phyloP scores from a whole-genome alignment of 2,329 filamentous ascomycete genomes.

The Teratosphaeria gauchensis region DNA sequence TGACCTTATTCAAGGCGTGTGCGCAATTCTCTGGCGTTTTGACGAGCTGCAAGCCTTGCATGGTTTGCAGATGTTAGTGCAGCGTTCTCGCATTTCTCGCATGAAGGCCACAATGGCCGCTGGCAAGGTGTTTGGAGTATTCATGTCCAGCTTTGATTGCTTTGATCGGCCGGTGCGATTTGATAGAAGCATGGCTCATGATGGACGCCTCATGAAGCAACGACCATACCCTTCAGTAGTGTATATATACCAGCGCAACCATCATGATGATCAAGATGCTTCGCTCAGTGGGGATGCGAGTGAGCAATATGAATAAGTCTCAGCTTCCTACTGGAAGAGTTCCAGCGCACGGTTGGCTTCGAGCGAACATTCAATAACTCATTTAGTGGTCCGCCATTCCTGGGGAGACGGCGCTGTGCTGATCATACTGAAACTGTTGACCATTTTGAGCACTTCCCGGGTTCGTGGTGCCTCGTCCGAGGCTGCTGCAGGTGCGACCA shows the following conservation, averaged over 20 bases:
- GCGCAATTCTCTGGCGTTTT: not conserved
- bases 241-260: not conserved
- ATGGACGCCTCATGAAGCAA: not conserved
- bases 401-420: not conserved
- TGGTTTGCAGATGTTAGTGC: not conserved
- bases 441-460: not conserved
- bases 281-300: not conserved
- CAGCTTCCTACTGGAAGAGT: not conserved
- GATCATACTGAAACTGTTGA: not conserved
- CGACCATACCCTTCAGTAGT: not conserved
- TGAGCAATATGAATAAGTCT: not conserved
- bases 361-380: not conserved
- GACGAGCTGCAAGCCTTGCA: not conserved
- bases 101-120: not conserved
- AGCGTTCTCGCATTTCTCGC: not conserved
- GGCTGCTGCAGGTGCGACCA: not conserved
- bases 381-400: not conserved
- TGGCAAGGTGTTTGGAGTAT: not conserved
- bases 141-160: not conserved
- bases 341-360: not conserved
- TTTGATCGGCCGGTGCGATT: not conserved
- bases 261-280: not conserved
- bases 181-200: not conserved
- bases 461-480: not conserved
- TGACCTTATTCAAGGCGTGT: not conserved